Evolutionary conservation across 1,139 yeast species (phyloP), one percentile per base, ranked within the genome.

Genomic region (Protomyces lactucae-debilis): DNA sequence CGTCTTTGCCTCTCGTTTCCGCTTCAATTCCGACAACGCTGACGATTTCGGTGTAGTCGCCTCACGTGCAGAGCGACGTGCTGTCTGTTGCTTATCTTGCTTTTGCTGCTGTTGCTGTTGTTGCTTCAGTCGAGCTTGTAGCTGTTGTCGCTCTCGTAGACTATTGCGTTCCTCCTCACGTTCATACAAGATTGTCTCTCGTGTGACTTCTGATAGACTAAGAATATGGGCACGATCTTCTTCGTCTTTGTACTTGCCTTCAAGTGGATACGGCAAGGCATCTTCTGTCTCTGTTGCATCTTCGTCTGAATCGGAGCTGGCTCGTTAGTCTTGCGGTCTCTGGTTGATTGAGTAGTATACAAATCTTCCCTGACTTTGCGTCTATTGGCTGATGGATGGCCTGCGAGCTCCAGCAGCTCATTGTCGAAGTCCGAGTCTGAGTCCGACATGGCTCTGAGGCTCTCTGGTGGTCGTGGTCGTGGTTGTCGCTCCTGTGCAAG

Each of bases 111-210:
- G 53, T 14, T 59, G 64, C 28, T 60, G 78, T 69, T 85, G 82
- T 69, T 84, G 82, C 71, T 78, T 81, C 70, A 90, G 86, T 76
- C 98, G 86, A 72, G 89, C 86, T 46, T 88, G 89, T 72, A 95
- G 84, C 72, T 87, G 85, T 73, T 83, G 83, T 74, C 89, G 84
- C 76, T 93, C 98, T 66, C 87, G 85, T 75, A 80, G 91, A 69
- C 87, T 83, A 74, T 92, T 96, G 85, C 90, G 84, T 70, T 89
- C 95, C 75, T 91, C 97, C 4, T 89, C 83, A 76, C 99, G 88
- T 67, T 93, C 98, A 71, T 89, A 95, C 67, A 93, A 82, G 66
- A 90, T 83, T 70, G 88, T 86, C 78, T 93, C 99, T 72, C 98
- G 85, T 72, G 88, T 88, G 74, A 93, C 84, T 79, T 95, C 99